A percentile compares a stretch with the other conserved stretches of the same genome.
phyloP scores from a whole-genome alignment of 345 rosid species.

The Rubroshorea leprosula region DNA sequence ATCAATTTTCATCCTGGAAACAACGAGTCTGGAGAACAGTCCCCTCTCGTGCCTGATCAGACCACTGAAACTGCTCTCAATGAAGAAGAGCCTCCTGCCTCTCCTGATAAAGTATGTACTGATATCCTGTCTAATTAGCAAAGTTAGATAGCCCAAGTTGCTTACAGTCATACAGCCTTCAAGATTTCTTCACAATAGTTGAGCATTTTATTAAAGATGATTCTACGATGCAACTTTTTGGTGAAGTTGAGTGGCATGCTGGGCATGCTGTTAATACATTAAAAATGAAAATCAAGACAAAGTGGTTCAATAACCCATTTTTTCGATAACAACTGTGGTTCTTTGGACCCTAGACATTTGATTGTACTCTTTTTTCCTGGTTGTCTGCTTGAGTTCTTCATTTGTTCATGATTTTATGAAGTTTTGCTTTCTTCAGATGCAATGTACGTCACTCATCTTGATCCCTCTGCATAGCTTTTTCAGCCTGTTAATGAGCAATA shows the following conservation, averaged over 20 bases:
- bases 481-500: constrained; percentile 15
- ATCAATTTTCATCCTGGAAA: constrained; percentile 64
- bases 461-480: constrained; percentile 23
- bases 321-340: too few species aligned
- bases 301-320: too few species aligned
- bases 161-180: not conserved
- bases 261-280: too few species aligned
- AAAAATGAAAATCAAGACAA: too few species aligned
- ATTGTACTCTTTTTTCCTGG: too few species aligned
- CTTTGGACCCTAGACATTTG: too few species aligned
- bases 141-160: not conserved
- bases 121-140: constrained; percentile 4
- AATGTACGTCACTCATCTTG: not conserved
- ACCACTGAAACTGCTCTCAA: constrained; percentile 2
- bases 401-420: not conserved
- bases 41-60: constrained; percentile 18
- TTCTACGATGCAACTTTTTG: too few species aligned
- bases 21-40: constrained; percentile 27
- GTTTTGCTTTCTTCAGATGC: not conserved
- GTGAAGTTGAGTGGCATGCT: too few species aligned
- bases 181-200: too few species aligned
- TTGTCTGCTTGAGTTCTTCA: not conserved
- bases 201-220: too few species aligned
- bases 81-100: constrained; percentile 5
- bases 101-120: too few species aligned